Evolutionary conservation across 2,329 filamentous ascomycete genomes (phyloP).

Genomic region (Dendryphion nanum): DNA sequence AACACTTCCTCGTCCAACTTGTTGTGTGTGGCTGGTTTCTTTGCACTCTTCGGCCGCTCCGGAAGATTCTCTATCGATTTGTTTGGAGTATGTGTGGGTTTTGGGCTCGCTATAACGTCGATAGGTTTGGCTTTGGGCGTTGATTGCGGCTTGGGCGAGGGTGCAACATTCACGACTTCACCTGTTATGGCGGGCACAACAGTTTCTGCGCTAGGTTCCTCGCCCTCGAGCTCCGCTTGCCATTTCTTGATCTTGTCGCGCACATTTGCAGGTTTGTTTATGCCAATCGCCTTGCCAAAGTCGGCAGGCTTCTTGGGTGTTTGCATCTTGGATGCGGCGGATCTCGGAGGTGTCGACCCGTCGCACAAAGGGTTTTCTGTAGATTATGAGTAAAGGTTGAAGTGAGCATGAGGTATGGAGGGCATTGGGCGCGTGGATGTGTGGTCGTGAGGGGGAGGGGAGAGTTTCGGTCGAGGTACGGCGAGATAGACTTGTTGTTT

Average conservation of each 20-base stretch:
- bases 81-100: conserved; percentile 21
- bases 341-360: conserved; percentile 28
- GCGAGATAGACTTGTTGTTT: too few relatives aligned
- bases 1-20: conserved; percentile 46
- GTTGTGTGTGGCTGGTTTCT: conserved; percentile 33
- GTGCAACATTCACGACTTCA: conserved; percentile 8
- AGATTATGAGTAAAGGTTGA: conserved; percentile 8
- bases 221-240: conserved; percentile 75
- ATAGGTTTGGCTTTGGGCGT: conserved; percentile 24
- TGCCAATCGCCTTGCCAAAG: conserved; percentile 42
- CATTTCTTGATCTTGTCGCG: conserved; percentile 78
- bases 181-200: conserved; percentile 4
- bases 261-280: conserved; percentile 51
- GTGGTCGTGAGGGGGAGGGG: conserved; percentile 1
- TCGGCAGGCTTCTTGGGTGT: conserved; percentile 34
- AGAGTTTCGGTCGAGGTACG: conserved; percentile 1
- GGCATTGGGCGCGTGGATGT: conserved; percentile 8
- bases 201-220: conserved; percentile 28
- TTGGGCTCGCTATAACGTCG: conserved; percentile 24
- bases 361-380: conserved; percentile 11
- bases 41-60: conserved; percentile 30
- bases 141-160: conserved; percentile 16
- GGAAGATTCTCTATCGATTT: conserved; percentile 24
- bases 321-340: conserved; percentile 28
- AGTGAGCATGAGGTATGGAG: conserved; percentile 9